Evolutionary conservation across 2,329 filamentous ascomycete genomes (phyloP), one percentile per base, ranked within the genome.

Genomic region (Aspergillus ochraceoroseus): DNA sequence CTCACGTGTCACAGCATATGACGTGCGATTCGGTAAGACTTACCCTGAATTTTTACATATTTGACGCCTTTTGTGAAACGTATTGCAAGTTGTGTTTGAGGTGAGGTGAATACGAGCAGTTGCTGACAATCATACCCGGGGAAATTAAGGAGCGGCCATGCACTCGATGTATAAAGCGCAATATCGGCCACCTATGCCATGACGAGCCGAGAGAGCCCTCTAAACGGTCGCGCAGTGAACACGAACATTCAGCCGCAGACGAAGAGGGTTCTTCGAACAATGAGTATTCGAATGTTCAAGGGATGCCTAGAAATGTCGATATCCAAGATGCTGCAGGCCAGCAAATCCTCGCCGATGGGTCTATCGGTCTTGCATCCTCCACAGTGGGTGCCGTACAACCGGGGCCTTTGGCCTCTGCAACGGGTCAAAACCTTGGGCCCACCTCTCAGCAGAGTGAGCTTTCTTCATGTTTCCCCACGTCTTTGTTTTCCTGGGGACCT

Each of bases 121-220:
- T 67, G 51, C 67, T 61, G 57, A 38, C 32, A 25, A 25, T 43
- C 20, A 8, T 34, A 46, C 49, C 54, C 38, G 32, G 28, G 42
- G 33, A 34, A 40, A 29, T 45, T 37, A 66, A 94, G 87, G 87
- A 94, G 73, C 83, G 92, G 64, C 92, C 92, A 59, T 98, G 92
- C 77, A 90, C 87, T 58, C 80, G 92, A 70, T 98, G 92, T 74
- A 87, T 96, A 70, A 98, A 96, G 72, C 83, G 92, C 61, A 95
- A 95, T 70, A 98, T 98, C 66, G 92, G 90, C 58, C 92, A 98
- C 68, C 77, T 98, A 53, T 98, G 92, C 68, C 92, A 95, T 71
- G 92, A 98, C 68, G 92, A 96, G 69, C 90, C 89, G 54, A 83
- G 90, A 66, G 90, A 98, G 60, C 74, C 81, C 53, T 79, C 83